Base-by-base conservation (phyloP, 495 filamentous ascomycete genomes). In the Podospora tetraspora region DNA sequence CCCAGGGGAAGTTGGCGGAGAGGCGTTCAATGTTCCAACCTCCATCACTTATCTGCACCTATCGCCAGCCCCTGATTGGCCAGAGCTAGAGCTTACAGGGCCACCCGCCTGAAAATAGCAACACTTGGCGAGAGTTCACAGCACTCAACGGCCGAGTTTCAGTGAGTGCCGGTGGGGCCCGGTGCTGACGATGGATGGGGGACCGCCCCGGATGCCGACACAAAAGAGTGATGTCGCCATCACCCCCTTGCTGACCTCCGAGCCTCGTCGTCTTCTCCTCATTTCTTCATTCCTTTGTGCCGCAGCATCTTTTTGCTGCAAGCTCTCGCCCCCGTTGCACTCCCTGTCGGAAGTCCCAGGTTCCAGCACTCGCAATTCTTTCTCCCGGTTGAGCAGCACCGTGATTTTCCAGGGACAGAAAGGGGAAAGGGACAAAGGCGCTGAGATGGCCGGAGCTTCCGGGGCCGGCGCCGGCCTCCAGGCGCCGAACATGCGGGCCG, bases 201-300 rank as follows among this genome's bases (percentile, higher is more conserved):
- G 3, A 12, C 10, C 3, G 37, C 43, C 37, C 43, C 43, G 43
- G 43, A n/a, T 52, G 13, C 19, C 19, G 43, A 52, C 16, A 52
- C 43, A 62, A 32, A 29, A 29, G 60, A 4, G 22, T 29, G 29
- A 62, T 62, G 61, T 62, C 61, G 27, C 61, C 61, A 61, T 61
- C 59, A 16, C 10, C 21, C 59, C 24, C 59, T 22, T 62, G 19
- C 61, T 37, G 22, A 22, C 27, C 25, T 25, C 25, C 25, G 4
- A 29, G 27, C 29, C 25, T 32, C 22, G 60, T 32, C 61, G 0
- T 62, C 61, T n/a, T 32, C 61, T 22, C n/a, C 12, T 19, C 4
- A n/a, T 1, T 12, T 22, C n/a, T 32, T 62, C 61, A 62, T 62
- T 52, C 43, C 43, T 52, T 43, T n/a, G 19, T 52, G 43, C 43